These are phyloP conservation scores for Linaria vulgaris DNA, from an alignment of 257 asterid genomes.

Conservation along the genomic window DNA sequence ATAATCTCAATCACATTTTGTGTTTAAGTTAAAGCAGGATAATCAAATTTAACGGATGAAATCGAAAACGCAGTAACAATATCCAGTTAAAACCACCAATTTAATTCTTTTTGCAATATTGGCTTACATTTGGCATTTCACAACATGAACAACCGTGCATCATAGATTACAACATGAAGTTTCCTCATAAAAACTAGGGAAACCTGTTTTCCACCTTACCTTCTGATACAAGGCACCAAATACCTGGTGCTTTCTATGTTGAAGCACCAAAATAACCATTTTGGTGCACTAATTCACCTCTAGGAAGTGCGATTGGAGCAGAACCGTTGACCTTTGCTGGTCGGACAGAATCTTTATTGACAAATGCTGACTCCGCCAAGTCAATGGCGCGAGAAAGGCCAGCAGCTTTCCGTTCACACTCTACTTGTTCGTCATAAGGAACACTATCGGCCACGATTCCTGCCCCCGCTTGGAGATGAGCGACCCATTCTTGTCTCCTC, in stretches of 20 bases:
- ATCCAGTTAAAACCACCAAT: too few species aligned
- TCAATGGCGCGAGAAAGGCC: slow-evolving; percentile 76
- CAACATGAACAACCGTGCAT: too few species aligned
- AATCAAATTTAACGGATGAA: too few species aligned
- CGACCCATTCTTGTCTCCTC: slow-evolving; percentile 73
- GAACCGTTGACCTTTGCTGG: slow-evolving; percentile 9
- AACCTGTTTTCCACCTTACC: not conserved
- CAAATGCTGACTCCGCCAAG: slow-evolving; percentile 76
- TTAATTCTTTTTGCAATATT: too few species aligned
- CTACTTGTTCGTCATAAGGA: slow-evolving; percentile 74
- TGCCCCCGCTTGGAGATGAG: slow-evolving; percentile 89
- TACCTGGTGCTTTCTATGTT: not conserved
- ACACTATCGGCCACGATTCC: slow-evolving; percentile 84
- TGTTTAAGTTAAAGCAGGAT: too few species aligned
- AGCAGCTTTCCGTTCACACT: slow-evolving; percentile 78
- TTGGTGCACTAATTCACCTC: slow-evolving; percentile 13
- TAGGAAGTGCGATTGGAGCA: slow-evolving; percentile 12
- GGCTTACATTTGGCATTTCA: too few species aligned
- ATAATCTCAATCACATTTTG: too few species aligned
- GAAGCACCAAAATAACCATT: slow-evolving; percentile 32
- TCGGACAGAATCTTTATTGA: slow-evolving; percentile 25
- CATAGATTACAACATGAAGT: too few species aligned
- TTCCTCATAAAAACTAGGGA: not conserved
- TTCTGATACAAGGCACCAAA: not conserved
- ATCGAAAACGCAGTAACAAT: too few species aligned